phyloP scores from a whole-genome alignment of 2,329 filamentous ascomycete genomes.

The Mycosphaerelloides madeirae region DNA sequence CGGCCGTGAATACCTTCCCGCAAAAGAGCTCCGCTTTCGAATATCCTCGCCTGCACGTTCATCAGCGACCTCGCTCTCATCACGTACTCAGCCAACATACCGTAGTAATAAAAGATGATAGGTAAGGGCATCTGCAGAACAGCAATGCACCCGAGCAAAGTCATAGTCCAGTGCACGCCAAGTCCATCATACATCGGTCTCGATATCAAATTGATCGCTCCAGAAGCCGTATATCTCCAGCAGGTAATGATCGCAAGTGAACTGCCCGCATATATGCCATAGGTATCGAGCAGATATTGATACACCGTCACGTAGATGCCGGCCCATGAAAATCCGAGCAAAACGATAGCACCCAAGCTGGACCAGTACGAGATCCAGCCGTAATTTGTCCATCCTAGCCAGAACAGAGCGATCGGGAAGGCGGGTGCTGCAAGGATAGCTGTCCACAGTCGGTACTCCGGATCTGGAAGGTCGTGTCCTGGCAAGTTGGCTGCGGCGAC shows the following conservation, averaged over 20 bases:
- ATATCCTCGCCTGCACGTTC: slow-evolving; percentile 5
- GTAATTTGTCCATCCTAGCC: slow-evolving; percentile 49
- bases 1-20: slow-evolving; percentile 8
- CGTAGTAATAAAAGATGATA: slow-evolving; percentile 22
- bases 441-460: slow-evolving; percentile 41
- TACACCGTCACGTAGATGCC: slow-evolving; percentile 41
- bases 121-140: slow-evolving; percentile 20
- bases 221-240: slow-evolving; percentile 33
- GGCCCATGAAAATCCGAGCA: slow-evolving; percentile 47
- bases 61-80: too few relatives aligned
- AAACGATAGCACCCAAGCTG: slow-evolving; percentile 38
- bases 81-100: too few relatives aligned
- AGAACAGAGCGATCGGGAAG: slow-evolving; percentile 47
- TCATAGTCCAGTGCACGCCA: slow-evolving; percentile 42
- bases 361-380: slow-evolving; percentile 42
- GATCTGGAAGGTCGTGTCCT: slow-evolving; percentile 17
- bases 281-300: slow-evolving; percentile 38
- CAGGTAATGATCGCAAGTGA: slow-evolving; percentile 36
- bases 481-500: slow-evolving; percentile 12
- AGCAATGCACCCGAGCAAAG: slow-evolving; percentile 35
- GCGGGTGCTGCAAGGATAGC: slow-evolving; percentile 41
- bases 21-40: slow-evolving; percentile 33
- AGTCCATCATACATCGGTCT: slow-evolving; percentile 38
- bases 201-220: slow-evolving; percentile 38
- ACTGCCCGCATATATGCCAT: slow-evolving; percentile 39